Evolutionary conservation across 176 grass and related monocot species (phyloP).

Genomic region (Paspalum notatum): DNA sequence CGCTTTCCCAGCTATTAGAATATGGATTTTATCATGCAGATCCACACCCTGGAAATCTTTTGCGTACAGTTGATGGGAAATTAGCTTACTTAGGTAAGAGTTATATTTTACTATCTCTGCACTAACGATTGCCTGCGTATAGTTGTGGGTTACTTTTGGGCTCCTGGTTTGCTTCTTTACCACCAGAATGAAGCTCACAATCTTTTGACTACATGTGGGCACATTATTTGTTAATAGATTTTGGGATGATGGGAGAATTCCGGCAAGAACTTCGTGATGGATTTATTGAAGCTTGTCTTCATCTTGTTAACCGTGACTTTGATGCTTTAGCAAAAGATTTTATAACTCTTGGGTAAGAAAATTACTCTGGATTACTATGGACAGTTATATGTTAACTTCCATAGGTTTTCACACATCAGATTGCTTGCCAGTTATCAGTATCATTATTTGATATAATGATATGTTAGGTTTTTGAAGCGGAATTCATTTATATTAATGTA

Average conservation of each 20-base stretch:
- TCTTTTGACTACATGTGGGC: constrained; percentile 38
- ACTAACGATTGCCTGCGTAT: constrained; percentile 4
- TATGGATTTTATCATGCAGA: constrained; percentile 99
- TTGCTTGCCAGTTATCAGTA: constrained; percentile 18
- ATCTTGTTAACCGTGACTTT: constrained; percentile 99
- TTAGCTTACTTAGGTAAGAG: constrained; percentile 91
- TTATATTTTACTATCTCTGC: constrained; percentile 13
- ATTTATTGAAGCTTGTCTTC: constrained; percentile 98
- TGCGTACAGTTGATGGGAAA: constrained; percentile 85
- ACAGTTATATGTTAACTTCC: not conserved
- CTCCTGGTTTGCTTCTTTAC: constrained; percentile 13
- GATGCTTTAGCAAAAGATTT: constrained; percentile 99
- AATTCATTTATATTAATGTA: not conserved
- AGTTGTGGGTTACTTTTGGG: constrained; percentile 14
- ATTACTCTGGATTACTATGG: constrained; percentile 19
- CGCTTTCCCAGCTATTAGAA: constrained; percentile 96
- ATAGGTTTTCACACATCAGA: not conserved
- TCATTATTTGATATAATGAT: not conserved
- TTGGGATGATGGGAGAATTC: constrained; percentile 99
- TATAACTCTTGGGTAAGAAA: constrained; percentile 91
- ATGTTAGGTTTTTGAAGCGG: constrained; percentile 4
- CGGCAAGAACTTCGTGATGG: constrained; percentile 88
- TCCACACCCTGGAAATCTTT: constrained; percentile 96
- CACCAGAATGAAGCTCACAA: constrained; percentile 9
- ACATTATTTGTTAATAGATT: constrained; percentile 69